These are phyloP conservation scores for Saccharomycopsis malanga DNA, from an alignment of 805 yeast species.

Conservation along the genomic window DNA sequence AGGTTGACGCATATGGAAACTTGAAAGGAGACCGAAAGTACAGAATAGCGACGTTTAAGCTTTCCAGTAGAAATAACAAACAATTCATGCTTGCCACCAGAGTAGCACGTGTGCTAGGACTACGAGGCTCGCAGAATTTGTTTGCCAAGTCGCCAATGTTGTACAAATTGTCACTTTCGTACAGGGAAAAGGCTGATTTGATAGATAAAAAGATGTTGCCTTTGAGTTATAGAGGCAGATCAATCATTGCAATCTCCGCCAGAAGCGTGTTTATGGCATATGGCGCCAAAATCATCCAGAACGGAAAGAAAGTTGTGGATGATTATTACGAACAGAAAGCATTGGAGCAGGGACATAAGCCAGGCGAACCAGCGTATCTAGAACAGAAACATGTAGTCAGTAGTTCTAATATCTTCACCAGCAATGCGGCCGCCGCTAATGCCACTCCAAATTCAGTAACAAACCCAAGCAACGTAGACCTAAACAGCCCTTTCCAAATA, in stretches of 20 bases:
- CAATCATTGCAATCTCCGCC: conserved; percentile 87
- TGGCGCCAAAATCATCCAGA: conserved; percentile 75
- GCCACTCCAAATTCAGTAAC: background rate
- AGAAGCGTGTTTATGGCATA: conserved; percentile 84
- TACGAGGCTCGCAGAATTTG: conserved; percentile 68
- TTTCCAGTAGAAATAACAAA: conserved; percentile 51
- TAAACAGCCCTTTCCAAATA: conserved; percentile 11
- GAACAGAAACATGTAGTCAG: background rate
- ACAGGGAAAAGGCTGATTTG: conserved; percentile 75
- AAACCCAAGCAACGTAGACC: conserved; percentile 25
- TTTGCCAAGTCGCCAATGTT: conserved; percentile 66
- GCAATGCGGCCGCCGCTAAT: background rate
- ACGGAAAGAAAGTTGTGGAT: conserved; percentile 75
- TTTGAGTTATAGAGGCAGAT: conserved; percentile 81
- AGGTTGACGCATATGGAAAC: conserved; percentile 51
- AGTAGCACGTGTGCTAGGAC: conserved; percentile 91
- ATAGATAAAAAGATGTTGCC: conserved; percentile 79
- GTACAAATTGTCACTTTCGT: conserved; percentile 64
- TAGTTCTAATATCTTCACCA: too few species aligned
- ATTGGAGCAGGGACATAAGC: conserved; percentile 16
- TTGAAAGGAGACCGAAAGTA: conserved; percentile 56
- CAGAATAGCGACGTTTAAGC: conserved; percentile 62
- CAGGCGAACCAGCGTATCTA: conserved; percentile 14
- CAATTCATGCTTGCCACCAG: conserved; percentile 90
- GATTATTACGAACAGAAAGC: conserved; percentile 50